Base-by-base conservation (phyloP, 1,284 basidiomycete genomes). In the Hemileia vastatrix region DNA sequence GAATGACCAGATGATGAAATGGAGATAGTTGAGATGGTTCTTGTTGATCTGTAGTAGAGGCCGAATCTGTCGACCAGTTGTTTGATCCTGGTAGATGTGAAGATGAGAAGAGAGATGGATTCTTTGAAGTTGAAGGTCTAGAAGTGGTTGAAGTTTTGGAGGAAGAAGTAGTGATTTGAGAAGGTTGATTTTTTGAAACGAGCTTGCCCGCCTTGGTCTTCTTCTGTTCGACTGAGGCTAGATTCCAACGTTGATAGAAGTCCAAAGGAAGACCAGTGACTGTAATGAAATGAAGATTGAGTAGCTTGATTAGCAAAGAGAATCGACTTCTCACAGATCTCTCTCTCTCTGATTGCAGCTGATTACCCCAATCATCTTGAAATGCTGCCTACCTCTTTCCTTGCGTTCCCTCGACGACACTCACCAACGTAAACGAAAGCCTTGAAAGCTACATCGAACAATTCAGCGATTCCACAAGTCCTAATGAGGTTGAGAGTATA, bases 1-100 rank as follows among this genome's bases (percentile, higher is more conserved):
- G 64, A 43, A 72, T 61, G 18, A 71, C 67, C 36, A 72, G 59
- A 44, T 72, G 71, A 54, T 72, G 71, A 60, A 72, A 72, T 6
- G 70, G 70, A 32, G 71, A 71, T 4, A 72, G 57, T 24, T 67
- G 68, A 3, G 43, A 15, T 11, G 36, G 36, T 40, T 40, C 36
- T 40, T 40, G 8, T 40, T 40, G 36, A 15, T 40, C 36, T 11
- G 36, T 40, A 40, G 36, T 40, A 11, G 36, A 40, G 15, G 36
- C 15, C 15, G 36, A 15, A 40, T 40, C 36, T 11, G 8, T 40
- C 15, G 36, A 40, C 36, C 36, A 40, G 15, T 40, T 40, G 15
- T 15, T 40, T 40, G 36, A 40, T 40, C 36, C 36, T 9, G 36
- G 36, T 40, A 11, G 36, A 40, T 9, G 15, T 9, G 36, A 40